Evolutionary conservation across 1,139 yeast species (phyloP), one percentile per base, ranked within the genome.

Genomic region (Protomyces macrosporus): DNA sequence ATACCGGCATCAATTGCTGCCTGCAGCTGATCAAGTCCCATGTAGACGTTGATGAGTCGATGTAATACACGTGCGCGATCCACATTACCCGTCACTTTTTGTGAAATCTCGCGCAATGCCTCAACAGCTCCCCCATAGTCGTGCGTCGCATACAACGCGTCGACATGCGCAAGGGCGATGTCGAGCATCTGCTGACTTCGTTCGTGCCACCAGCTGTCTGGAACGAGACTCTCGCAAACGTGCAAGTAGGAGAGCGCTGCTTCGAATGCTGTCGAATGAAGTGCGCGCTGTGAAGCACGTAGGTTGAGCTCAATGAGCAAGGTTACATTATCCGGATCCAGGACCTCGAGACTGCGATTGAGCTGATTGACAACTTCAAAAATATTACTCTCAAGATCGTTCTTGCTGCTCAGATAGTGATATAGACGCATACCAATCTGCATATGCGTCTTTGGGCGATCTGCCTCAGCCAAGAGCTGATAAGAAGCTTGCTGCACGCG

Each of bases 401-500:
- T 30, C 10, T 36, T 14, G 10, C 23, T 16, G 12, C 35, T n/a
- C 30, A 33, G 45, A 32, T 60, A 30, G 6, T 33, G 37, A n/a
- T 53, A 33, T 30, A 60, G 39, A 9, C 55, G 59, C 35, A 51
- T 23, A 10, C 64, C 64, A 37, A 60, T 60, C 12, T 52, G 23
- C n/a, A 60, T n/a, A 36, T 60, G 64, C n/a, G 45, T 33, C n/a
- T 39, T 33, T n/a, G 60, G 51, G 14, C 54, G 53, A 6, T 45
- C 55, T 16, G 32, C 52, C 30, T 54, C 55, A 9, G 60, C 40
- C 16, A 54, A 34, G 10, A 60, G 50, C 12, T 53, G 55, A 23
- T 60, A 60, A 14, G 64, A 33, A 10, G 64, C 59, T 23, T 60
- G 60, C 50, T 60, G 64, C 10, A 60, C 64, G 9, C 64, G 64